phyloP scores from a whole-genome alignment of 1,284 basidiomycete species.

The Ustilago trichophora region DNA sequence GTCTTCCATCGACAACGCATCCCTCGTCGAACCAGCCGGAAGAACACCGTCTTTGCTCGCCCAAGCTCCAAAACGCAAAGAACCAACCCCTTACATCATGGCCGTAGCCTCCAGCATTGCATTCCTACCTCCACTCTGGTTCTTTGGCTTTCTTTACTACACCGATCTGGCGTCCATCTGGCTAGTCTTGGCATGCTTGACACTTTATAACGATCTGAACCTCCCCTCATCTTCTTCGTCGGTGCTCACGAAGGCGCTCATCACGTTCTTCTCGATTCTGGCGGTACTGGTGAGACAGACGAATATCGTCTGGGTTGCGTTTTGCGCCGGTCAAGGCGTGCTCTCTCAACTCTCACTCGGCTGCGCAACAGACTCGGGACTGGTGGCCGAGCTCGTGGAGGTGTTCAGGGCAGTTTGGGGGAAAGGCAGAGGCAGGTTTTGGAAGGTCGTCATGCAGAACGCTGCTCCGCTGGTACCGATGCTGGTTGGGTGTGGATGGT shows the following conservation, averaged over 20 bases:
- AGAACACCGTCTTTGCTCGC: too few relatives aligned
- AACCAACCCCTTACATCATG: conserved; percentile 16
- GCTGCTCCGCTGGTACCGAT: conserved; percentile 65
- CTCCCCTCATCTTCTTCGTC: too few relatives aligned
- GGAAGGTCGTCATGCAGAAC: too few relatives aligned
- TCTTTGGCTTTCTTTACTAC: conserved; percentile 91
- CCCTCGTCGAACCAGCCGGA: too few relatives aligned
- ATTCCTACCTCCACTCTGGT: conserved; percentile 75
- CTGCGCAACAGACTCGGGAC: too few relatives aligned
- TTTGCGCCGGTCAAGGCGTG: conserved; percentile 29
- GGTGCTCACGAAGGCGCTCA: too few relatives aligned
- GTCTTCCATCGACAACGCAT: too few relatives aligned
- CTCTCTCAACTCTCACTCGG: too few relatives aligned
- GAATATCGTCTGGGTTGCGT: conserved; percentile 84
- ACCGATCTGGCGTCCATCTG: conserved; percentile 85
- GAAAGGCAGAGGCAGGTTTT: too few relatives aligned
- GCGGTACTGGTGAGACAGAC: conserved; percentile 88
- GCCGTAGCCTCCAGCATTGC: conserved; percentile 60
- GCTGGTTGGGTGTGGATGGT: conserved; percentile 72
- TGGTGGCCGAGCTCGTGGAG: conserved; percentile 3
- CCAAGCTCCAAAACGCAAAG: conserved; percentile 1
- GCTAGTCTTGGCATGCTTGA: conserved; percentile 75
- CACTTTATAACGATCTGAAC: conserved; percentile 73
- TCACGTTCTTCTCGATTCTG: too few relatives aligned
- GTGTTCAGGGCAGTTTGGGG: too few relatives aligned